Base-by-base conservation (phyloP, 805 yeast genomes). In the Yarrowia bubula region DNA sequence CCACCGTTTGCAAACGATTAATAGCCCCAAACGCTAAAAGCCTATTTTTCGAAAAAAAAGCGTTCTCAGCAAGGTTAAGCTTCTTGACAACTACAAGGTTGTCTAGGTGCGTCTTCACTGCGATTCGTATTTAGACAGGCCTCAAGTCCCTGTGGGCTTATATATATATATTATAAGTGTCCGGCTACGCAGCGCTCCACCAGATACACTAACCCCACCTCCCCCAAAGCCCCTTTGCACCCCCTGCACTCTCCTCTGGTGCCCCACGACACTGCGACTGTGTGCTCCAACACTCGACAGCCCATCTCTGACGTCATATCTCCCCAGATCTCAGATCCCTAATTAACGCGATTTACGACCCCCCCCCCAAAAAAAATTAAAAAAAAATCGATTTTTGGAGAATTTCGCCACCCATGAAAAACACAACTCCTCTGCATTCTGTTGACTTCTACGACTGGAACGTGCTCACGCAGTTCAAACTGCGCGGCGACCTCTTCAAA, bases 361-460 rank as follows among this genome's bases (percentile, higher is more conserved):
- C n/a, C n/a, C n/a, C n/a, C n/a, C n/a, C 38, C 13, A 35, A 35
- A 35, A 35, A 35, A 43, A 42, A 28, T 8, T 4, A 31, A 22
- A 4, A 43, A 18, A 43, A 42, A 7, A n/a, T n/a, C n/a, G n/a
- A n/a, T n/a, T n/a, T n/a, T n/a, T n/a, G n/a, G n/a, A 17, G 31
- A 31, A 14, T 10, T 31, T 46, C 51, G 51, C 51, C 22, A n/a
- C 47, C 61, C 61, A 55, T 55, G 61, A 39, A n/a, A 9, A 55
- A 31, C 13, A 55, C 37, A 10, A 41, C 61, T 32, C 61, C 61
- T 13, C 61, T 55, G 61, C 61, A 55, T 38, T 55, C 61, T n/a
- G 61, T 55, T 8, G 61, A 55, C 15, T 55, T 55, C 10, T 55
- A 55, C 61, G 61, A 55, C 37, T 55, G 61, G 61, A 55, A 55